Conservation (phyloP, 495 filamentous ascomycete species). For the Astrocystis sublimbata region DNA sequence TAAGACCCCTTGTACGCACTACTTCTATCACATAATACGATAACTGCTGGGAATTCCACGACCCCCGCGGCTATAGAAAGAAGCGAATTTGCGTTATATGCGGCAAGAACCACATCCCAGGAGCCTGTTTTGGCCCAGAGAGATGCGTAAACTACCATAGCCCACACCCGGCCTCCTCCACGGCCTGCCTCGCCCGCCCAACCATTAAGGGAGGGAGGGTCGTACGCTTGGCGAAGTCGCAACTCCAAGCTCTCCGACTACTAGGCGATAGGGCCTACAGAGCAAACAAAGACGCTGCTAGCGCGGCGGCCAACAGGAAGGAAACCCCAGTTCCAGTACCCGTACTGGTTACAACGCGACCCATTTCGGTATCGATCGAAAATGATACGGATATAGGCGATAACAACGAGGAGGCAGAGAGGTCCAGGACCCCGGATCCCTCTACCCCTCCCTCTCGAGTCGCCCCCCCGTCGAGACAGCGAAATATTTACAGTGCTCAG, state of each 20-base stretch:
- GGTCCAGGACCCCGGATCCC: too few relatives aligned
- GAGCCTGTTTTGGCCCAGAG: too few relatives aligned
- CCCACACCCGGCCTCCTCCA: neutral
- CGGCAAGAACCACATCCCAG: neutral
- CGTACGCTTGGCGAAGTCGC: neutral
- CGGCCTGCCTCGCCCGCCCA: neutral
- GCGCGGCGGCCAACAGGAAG: neutral
- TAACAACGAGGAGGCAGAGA: too few relatives aligned
- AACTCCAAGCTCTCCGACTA: neutral
- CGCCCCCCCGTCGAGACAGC: too few relatives aligned
- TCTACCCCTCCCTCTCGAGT: too few relatives aligned
- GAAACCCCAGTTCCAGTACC: too few relatives aligned
- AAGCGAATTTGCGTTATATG: neutral
- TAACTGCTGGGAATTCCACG: conserved; percentile 1
- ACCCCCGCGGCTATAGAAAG: neutral
- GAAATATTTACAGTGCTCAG: too few relatives aligned
- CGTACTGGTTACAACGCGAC: too few relatives aligned
- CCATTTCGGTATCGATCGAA: too few relatives aligned
- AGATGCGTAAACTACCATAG: neutral
- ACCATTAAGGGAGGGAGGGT: neutral
- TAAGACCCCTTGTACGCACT: neutral
- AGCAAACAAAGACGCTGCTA: neutral
- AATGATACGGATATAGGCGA: too few relatives aligned
- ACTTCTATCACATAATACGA: neutral
- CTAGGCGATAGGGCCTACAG: neutral